A percentile compares a stretch with the other conserved stretches of the same genome.
These are phyloP conservation scores for Spathaspora sp. DNA, from an alignment of 805 yeast genomes.

Conservation along the genomic window DNA sequence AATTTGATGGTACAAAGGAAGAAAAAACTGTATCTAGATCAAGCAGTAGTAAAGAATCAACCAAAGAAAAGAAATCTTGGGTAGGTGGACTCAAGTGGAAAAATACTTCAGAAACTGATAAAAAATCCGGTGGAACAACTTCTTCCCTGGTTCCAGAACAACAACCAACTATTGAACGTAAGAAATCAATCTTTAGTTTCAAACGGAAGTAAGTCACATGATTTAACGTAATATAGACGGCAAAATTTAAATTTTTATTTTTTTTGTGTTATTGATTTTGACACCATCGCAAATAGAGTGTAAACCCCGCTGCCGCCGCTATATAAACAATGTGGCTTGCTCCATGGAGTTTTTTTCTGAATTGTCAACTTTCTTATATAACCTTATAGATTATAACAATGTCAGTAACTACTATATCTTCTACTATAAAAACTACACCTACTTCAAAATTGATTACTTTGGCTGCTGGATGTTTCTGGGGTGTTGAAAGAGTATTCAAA, in stretches of 20 bases:
- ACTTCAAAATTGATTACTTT: constrained; percentile 36
- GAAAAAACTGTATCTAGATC: constrained; percentile 4
- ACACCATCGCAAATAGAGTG: neutral
- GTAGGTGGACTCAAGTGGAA: constrained; percentile 27
- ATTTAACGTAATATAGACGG: neutral
- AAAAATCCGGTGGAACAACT: constrained; percentile 11
- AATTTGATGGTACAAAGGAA: constrained; percentile 15
- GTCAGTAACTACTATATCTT: constrained; percentile 23
- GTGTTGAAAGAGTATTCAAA: constrained; percentile 78
- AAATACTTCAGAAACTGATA: constrained; percentile 15
- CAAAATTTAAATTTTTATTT: neutral
- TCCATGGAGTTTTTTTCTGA: neutral
- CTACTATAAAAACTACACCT: constrained; percentile 30
- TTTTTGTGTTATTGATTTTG: neutral
- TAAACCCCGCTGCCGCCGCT: neutral
- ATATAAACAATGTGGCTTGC: neutral
- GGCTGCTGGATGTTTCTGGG: constrained; percentile 80
- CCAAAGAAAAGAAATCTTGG: constrained; percentile 37
- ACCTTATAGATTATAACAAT: neutral
- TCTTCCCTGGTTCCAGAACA: constrained; percentile 12
- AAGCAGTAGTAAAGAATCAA: constrained; percentile 6
- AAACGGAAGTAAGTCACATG: constrained; percentile 19
- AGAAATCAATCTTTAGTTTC: constrained; percentile 34
- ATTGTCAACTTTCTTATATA: neutral
- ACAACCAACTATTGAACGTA: constrained; percentile 13